These are phyloP conservation scores for Viola pubescens DNA, from an alignment of 441 rosid species.

Conservation along the genomic window DNA sequence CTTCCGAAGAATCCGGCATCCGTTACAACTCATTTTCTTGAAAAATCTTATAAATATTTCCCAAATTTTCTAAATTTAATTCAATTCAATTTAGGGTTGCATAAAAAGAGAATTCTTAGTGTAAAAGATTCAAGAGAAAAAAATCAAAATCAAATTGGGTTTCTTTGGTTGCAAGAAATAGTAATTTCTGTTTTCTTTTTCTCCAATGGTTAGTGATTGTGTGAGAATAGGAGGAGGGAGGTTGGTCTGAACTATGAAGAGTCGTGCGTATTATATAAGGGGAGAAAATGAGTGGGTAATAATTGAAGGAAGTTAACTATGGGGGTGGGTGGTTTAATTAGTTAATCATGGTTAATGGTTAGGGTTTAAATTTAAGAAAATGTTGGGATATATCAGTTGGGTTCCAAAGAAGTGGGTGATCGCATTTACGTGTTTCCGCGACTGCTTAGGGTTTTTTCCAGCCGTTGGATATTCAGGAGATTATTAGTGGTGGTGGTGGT, in stretches of 20 bases:
- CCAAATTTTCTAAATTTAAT: no score
- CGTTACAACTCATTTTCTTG: constrained; percentile 41
- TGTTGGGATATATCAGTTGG: constrained; percentile 3
- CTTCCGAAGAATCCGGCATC: constrained; percentile 48
- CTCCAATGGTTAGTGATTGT: no score
- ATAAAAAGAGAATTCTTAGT: no score
- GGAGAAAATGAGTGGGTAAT: background rate
- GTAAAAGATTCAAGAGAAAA: no score
- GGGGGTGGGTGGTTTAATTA: constrained; percentile 9
- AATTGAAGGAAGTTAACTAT: constrained; percentile 13
- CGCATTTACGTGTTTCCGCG: constrained; percentile 69
- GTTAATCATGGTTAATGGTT: constrained; percentile 5
- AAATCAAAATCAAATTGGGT: constrained; percentile 6
- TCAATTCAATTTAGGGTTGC: no score
- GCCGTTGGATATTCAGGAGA: constrained; percentile 30
- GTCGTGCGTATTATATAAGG: constrained; percentile 11
- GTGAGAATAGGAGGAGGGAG: no score
- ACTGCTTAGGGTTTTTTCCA: constrained; percentile 18
- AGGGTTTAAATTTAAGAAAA: background rate
- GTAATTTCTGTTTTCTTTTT: background rate
- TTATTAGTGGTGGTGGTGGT: no score
- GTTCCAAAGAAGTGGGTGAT: constrained; percentile 45
- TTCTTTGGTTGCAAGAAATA: constrained; percentile 18
- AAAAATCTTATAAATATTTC: no score
- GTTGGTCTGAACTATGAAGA: no score